Evolutionary conservation across 495 filamentous ascomycete species (phyloP).

Genomic region (Aspergillus incahuasiensis): DNA sequence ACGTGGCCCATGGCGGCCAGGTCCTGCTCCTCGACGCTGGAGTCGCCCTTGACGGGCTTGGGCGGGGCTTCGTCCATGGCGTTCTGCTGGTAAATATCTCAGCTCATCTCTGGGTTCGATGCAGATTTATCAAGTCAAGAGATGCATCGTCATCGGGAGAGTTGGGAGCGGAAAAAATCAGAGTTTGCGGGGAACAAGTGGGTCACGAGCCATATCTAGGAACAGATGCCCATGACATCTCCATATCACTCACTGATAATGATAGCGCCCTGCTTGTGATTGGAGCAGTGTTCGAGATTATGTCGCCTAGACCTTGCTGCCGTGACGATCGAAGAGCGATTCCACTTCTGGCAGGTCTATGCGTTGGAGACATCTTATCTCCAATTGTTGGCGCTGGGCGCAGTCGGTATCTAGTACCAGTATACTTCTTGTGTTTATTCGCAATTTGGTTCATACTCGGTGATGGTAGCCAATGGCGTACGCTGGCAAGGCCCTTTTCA

Average conservation of each 20-base stretch:
- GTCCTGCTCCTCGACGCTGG: conserved; percentile 39
- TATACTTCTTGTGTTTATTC: no score
- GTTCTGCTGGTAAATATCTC: background rate
- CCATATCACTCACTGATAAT: background rate
- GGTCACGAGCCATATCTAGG: background rate
- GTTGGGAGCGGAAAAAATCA: background rate
- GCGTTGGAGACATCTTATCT: background rate
- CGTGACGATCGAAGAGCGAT: background rate
- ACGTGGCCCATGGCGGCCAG: conserved; percentile 47
- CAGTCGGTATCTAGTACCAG: no score
- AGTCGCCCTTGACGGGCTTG: conserved; percentile 30
- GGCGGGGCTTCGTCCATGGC: conserved; percentile 27
- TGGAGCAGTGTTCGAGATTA: no score
- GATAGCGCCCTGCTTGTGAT: background rate
- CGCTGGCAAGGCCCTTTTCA: no score
- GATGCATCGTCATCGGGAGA: background rate
- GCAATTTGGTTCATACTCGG: no score
- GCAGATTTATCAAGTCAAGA: background rate
- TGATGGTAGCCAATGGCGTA: no score
- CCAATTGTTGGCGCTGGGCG: background rate
- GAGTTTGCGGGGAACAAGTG: background rate
- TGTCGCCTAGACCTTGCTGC: no score
- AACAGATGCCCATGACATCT: background rate
- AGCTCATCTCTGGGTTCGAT: background rate
- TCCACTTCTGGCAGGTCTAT: background rate